Evolutionary conservation across 805 yeast species (phyloP), one percentile per base, ranked within the genome.

Genomic region (Ogataea salicorniae): DNA sequence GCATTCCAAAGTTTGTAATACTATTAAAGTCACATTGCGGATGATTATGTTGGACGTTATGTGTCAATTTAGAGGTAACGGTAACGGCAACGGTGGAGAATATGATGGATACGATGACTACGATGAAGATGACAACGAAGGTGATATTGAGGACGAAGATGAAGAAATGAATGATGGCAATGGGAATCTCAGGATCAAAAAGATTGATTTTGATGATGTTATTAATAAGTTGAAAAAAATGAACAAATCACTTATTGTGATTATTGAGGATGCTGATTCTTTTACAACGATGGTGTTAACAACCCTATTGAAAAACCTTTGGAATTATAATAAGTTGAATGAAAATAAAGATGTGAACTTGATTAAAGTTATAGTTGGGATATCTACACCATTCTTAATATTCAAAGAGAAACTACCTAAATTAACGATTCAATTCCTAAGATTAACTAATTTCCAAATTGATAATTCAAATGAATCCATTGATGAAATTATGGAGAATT

Each of bases 1-100:
- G 11, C 63, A 65, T 16, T 66, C 75, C 13, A 69, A 64, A 41
- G 68, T 65, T 47, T 69, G 72, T 35, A 64, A 68, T 6, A 68
- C 63, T 46, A 61, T 71, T 6, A 62, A 70, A 45, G 57, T 65
- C 55, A 60, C 71, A 53, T 48, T 71, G 34, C 58, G 67, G 51
- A 57, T 68, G 1, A 60, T 71, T 61, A 64, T 65, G 35, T 56
- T 62, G 22, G 54, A 63, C 15, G 55, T 66, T 3, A 15, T 48
- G 6, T 42, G 46, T 2, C 36, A 43, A 2, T 17, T 49, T n/a
- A 29, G 20, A 7, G 40, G 37, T 34, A n/a, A 20, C 20, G 20
- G 46, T 38, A 43, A 42, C 20, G 45, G 46, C 8, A 48, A 36
- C 4, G 39, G 39, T 31, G 3, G 31, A 11, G 31, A 26, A 26